Evolutionary conservation across 192 early-diverging fungal genomes (phyloP), one percentile per base, ranked within the genome.

Genomic region (Backusella psychrophila): DNA sequence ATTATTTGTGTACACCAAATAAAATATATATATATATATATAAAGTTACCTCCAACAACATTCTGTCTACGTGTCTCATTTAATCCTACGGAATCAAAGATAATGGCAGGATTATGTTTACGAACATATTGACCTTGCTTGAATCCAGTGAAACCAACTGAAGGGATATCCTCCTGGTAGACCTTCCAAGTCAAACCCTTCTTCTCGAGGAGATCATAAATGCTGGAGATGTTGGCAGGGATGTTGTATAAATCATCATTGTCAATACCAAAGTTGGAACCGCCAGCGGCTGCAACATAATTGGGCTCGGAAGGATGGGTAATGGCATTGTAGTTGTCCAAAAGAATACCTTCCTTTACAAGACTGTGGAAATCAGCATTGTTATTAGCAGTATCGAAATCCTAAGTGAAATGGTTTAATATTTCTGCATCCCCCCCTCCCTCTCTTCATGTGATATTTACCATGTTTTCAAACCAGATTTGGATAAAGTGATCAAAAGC

Each of bases 271-370:
- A 81, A 77, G 69, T 78, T 81, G 72, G 75, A 78, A 35, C 88
- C 88, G 52, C 72, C 81, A 59, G 85, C 83, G 42, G 89, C 83
- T 34, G 88, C 90, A 72, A 93, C 76, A 81, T 94, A 94, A 83
- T 94, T 94, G 72, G 90, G 90, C 78, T 94, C 87, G 46, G 90
- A 91, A 15, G 91, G 91, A 75, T 92, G 91, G 34, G 80, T 81
- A 31, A 81, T 46, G 17, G 76, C 78, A 12, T 63, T 63, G 23
- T 23, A 63, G 56, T 63, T 63, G 26, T 63, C 56, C 23, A 63
- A 63, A 63, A 63, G 56, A 29, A 63, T 63, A 63, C 56, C 56
- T 63, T 63, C 56, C 23, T 63, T 63, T 23, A 26, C 23, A 63
- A 63, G 56, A 11, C 23, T 63, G 3, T 12, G 56, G 56, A 63